A percentile compares a stretch with the other conserved stretches of the same genome.
Evolutionary conservation across 2,329 filamentous ascomycete genomes (phyloP).

Genomic region (Setomelanomma holmii): DNA sequence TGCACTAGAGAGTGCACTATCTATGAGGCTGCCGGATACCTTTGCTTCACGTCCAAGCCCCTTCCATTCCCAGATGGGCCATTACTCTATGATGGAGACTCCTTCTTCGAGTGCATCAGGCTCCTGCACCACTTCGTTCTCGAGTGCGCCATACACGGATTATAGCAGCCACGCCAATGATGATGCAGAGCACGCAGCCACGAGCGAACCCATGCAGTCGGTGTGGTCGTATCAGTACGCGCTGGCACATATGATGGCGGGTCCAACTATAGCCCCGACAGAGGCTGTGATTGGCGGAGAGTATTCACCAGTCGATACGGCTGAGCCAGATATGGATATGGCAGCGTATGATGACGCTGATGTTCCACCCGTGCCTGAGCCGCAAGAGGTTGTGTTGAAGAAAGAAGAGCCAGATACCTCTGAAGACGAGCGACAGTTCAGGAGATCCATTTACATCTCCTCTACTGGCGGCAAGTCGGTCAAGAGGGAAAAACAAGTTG

Average conservation of each 20-base stretch:
- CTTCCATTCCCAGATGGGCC: constrained; percentile 8
- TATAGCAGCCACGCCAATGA: constrained; percentile 10
- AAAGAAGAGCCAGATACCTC: constrained; percentile 27
- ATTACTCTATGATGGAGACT: constrained; percentile 6
- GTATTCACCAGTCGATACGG: constrained; percentile 17
- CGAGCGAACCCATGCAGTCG: constrained; percentile 8
- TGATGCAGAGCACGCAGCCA: constrained; percentile 6
- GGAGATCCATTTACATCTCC: constrained; percentile 29
- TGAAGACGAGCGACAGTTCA: constrained; percentile 17
- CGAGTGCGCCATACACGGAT: constrained; percentile 8
- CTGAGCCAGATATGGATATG: constrained; percentile 9
- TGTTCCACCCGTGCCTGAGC: constrained; percentile 22
- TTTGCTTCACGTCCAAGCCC: constrained; percentile 8
- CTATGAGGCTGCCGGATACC: constrained; percentile 7
- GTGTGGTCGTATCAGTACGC: constrained; percentile 13
- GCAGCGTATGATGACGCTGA: constrained; percentile 22
- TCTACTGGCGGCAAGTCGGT: constrained; percentile 34
- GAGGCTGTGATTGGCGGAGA: constrained; percentile 15
- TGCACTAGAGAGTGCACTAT: constrained; percentile 1
- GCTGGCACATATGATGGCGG: constrained; percentile 5
- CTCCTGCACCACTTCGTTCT: constrained; percentile 8
- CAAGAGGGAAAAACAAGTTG: constrained; percentile 22
- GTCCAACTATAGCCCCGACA: constrained; percentile 21
- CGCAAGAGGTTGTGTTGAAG: constrained; percentile 31
- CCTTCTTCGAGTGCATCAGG: constrained; percentile 1